phyloP scores from a whole-genome alignment of 2,329 filamentous ascomycete species.

The Colletotrichum sp. region DNA sequence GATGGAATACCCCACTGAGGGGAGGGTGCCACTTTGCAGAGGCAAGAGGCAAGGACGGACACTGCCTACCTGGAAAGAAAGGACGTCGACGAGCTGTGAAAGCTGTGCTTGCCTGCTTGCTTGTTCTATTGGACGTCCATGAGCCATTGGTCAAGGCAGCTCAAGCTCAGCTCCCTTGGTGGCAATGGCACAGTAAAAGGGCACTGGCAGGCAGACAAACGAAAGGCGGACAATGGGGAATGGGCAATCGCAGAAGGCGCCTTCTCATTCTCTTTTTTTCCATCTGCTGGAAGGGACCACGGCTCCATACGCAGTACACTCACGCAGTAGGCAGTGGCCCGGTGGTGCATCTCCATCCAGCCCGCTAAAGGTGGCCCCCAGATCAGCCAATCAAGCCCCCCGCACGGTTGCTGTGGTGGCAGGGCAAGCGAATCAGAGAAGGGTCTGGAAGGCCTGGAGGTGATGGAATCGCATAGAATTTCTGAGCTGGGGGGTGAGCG shows the following conservation, averaged over 20 bases:
- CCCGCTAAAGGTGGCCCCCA: background rate
- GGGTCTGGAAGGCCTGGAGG: conserved; percentile 26
- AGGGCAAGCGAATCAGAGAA: conserved; percentile 26
- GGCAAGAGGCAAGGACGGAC: background rate
- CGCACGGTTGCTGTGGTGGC: conserved; percentile 26
- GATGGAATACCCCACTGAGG: background rate
- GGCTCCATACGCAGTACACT: too few species aligned
- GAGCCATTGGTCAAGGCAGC: background rate
- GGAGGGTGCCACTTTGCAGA: background rate
- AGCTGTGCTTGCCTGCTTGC: background rate
- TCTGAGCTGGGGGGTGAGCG: conserved; percentile 31
- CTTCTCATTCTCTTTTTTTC: conserved; percentile 10
- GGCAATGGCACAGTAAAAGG: background rate
- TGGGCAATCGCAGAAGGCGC: background rate
- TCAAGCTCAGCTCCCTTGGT: background rate
- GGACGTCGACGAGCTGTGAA: background rate
- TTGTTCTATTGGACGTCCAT: background rate
- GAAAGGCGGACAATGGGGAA: background rate
- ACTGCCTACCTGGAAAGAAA: background rate
- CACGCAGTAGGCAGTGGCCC: background rate
- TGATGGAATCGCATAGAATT: conserved; percentile 54
- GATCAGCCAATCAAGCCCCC: conserved; percentile 22
- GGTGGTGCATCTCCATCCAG: conserved; percentile 5
- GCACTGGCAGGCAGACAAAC: background rate
- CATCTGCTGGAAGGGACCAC: background rate